Evolutionary conservation across 192 early-diverging fungal genomes (phyloP), one percentile per base, ranked within the genome.

Genomic region (Backusella parvicylindrica): DNA sequence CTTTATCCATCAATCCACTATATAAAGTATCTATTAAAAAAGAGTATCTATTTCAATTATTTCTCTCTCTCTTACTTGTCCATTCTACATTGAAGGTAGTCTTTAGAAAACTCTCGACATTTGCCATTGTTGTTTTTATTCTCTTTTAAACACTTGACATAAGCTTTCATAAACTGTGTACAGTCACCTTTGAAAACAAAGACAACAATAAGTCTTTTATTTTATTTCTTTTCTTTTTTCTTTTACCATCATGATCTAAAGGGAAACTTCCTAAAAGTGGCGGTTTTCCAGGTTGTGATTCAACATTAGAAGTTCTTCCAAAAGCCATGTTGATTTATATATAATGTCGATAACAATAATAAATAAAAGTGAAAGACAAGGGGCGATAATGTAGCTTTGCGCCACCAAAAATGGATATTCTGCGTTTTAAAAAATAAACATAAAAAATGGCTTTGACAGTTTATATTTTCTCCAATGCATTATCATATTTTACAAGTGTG

Each of bases 241-340:
- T 26, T 26, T 63, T 85, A 85, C 91, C 92, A 43, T 89, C 89
- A 72, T 96, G 90, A 80, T 98, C 96, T 47, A 98, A 81, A 15
- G 95, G 96, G 76, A 98, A 98, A 73, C 93, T 93, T 60, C 96
- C 96, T 33, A 92, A 87, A 71, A 94, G 92, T 30, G 96, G 96
- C 13, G 96, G 92, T 15, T 86, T 86, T 15, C 88, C 83, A 0
- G 86, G 85, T 49, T 86, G 89, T 43, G 93, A 86, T 18, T 82
- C 82, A 53, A 88, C 82, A 76, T 86, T 87, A n/a, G 91, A 89
- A 12, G 92, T 89, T 38, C 90, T 83, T 56, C 91, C 92, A 81
- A 91, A 94, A 77, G 89, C 89, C 92, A 94, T 94, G n/a, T 11
- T 78, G 68, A 72, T 69, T 69, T 69, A 69, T 47, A 18, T 47